phyloP scores from a whole-genome alignment of 2,329 filamentous ascomycete genomes.

The Chrysosporium keratinophilum region DNA sequence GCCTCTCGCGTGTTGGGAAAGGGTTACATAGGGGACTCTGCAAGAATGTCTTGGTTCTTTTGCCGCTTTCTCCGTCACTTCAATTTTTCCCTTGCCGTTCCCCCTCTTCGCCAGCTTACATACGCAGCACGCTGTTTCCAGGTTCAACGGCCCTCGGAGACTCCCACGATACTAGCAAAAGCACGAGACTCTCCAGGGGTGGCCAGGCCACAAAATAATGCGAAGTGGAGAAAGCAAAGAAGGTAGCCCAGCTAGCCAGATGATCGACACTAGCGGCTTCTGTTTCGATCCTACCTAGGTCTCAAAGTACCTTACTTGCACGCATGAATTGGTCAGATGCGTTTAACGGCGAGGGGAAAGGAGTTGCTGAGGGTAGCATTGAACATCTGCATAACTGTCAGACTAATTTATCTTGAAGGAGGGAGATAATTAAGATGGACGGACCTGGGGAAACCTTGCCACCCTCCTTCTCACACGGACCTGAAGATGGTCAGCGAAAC shows the following conservation, averaged over 20 bases:
- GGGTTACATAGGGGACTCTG: slow-evolving; percentile 9
- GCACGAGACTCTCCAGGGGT: slow-evolving; percentile 1
- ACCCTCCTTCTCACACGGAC: background rate
- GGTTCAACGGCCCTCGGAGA: background rate
- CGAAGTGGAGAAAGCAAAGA: slow-evolving; percentile 3
- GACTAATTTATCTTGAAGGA: background rate
- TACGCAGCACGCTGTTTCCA: background rate
- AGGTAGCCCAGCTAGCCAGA: background rate
- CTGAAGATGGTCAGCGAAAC: background rate
- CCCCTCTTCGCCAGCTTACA: background rate
- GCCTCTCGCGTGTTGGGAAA: slow-evolving; percentile 11
- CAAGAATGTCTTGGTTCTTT: background rate
- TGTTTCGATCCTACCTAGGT: slow-evolving; percentile 5
- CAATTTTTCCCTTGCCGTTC: background rate
- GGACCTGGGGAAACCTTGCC: slow-evolving; percentile 1
- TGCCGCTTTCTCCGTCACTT: background rate
- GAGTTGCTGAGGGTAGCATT: slow-evolving; percentile 5
- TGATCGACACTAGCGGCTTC: slow-evolving; percentile 7
- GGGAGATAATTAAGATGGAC: background rate
- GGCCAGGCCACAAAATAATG: background rate
- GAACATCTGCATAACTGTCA: background rate
- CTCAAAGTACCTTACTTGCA: background rate
- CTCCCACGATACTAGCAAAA: background rate
- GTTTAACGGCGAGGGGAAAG: background rate
- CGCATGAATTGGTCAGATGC: slow-evolving; percentile 3